Base-by-base conservation (phyloP, 345 rosid species). In the Linum lewisii region DNA sequence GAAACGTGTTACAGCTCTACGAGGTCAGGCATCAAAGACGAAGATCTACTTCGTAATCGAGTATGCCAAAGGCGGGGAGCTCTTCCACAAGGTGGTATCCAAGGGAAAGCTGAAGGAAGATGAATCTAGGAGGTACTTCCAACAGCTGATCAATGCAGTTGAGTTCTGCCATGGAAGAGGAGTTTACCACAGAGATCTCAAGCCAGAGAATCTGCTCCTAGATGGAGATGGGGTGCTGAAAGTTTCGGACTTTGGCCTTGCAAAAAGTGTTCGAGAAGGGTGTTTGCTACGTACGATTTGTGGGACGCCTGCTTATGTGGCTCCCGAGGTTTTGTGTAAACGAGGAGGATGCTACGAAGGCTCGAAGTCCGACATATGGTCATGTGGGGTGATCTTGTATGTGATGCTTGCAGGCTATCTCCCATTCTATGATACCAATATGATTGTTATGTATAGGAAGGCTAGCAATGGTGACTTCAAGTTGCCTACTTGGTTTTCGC, bases 1-100 rank as follows among this genome's bases (percentile, higher is more conserved):
- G 56, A 61, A 60, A 67, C 22, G 57, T 67, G 21, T 21, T 45
- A 6, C 1, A 47, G 44, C 20, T 21, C 47, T 42, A 42, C 15
- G 47, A 42, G 13, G 47, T 42, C 47, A 7, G 47, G 47, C 47
- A 3, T 42, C 47, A 4, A 42, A 42, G 13, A 42, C 47, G 4
- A 42, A 42, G 47, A 42, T 42, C 16, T 42, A 42, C 47, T 42
- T 42, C 18, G 47, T 42, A 3, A 8, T 42, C 47, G 47, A 42
- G 47, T 42, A 42, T 11, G 47, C 47, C 4, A 42, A 42, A 11
- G 47, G 47, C 18, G 47, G 47, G 3, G 47, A 42, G 47, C 47
- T 42, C 18, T 42, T 42, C 47, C 15, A 42, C 9, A 42, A 42
- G 47, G 18, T 42, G 11, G 47, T n/a, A n/a, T n/a, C 47, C 47